phyloP scores from a whole-genome alignment of 2,329 filamentous ascomycete genomes.

The Penicillium sp. region DNA sequence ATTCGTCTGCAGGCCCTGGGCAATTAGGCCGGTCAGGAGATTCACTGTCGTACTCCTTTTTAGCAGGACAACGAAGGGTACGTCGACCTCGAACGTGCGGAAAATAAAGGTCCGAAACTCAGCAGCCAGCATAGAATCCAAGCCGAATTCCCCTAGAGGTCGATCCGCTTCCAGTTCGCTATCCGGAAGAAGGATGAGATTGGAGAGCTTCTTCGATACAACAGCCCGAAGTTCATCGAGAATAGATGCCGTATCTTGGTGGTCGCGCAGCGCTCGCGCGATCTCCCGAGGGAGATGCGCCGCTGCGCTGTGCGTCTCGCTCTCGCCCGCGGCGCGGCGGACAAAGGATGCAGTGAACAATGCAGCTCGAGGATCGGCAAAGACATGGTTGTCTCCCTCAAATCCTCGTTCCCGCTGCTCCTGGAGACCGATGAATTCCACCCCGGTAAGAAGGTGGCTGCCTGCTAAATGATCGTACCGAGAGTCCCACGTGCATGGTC shows the following conservation, averaged over 20 bases:
- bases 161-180: not conserved
- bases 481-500: not conserved
- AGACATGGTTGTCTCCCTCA: constrained; percentile 5
- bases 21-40: not conserved
- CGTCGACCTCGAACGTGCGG: constrained; percentile 17
- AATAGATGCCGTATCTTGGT: not conserved
- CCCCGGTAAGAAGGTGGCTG: constrained; percentile 8
- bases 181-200: not conserved
- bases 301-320: not conserved
- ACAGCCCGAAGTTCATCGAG: not conserved
- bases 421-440: not conserved
- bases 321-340: not conserved
- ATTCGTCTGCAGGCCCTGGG: not conserved
- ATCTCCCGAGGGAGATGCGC: not conserved
- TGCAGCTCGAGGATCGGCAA: constrained; percentile 5
- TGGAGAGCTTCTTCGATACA: not conserved
- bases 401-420: constrained; percentile 6
- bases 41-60: not conserved
- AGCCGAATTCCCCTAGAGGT: constrained; percentile 15
- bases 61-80: constrained; percentile 14
- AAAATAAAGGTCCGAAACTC: constrained; percentile 28
- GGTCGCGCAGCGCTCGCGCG: not conserved
- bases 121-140: constrained; percentile 30
- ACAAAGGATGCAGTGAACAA: not conserved
- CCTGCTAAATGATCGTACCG: not conserved